Evolutionary conservation across 768 basidiomycete genomes (phyloP), one percentile per base, ranked within the genome.

Genomic region (Russula sp.): DNA sequence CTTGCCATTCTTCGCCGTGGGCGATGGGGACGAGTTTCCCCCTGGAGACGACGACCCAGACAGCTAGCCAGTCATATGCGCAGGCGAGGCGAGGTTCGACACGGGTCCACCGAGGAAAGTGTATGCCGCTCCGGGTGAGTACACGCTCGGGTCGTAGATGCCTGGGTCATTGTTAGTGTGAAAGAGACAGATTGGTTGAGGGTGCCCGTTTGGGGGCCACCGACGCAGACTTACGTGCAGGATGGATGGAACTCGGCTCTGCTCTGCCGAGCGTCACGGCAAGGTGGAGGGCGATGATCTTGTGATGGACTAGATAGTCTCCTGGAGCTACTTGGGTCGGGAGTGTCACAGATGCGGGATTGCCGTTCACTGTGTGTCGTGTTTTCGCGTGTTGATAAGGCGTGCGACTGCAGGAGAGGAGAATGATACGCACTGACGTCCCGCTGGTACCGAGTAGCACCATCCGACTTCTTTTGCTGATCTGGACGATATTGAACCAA

Each of bases 231-330:
- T 72, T 83, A 83, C 3, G 81, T 78, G 73, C 90, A 93, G 28
- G 83, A 82, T 0, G 88, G 85, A 72, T 93, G 92, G 75, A 91
- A 92, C 75, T 93, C 90, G 1, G n/a, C n/a, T n/a, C n/a, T n/a
- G 88, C 90, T 22, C 87, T 87, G 6, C 85, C 84, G 18, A 71
- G 11, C 2, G 70, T 67, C n/a, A 71, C 78, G 7, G 81, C 89
- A 52, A 85, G 79, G 70, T 92, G 90, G 16, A 92, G 82, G 11
- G 87, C 86, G 72, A 92, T 86, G 73, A 92, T 87, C 72, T 92
- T 90, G 72, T 90, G 85, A 1, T 89, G 87, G 71, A 91, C 73
- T 63, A 92, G 77, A 73, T 92, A 92, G 68, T 87, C 83, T 5
- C 90, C 90, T 3, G 86, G 75, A 3, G 83, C 78, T 61, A 92